A percentile compares a stretch with the other conserved stretches of the same genome.
Evolutionary conservation across 257 asterid species (phyloP).

Genomic region (Solanum microdontum): DNA sequence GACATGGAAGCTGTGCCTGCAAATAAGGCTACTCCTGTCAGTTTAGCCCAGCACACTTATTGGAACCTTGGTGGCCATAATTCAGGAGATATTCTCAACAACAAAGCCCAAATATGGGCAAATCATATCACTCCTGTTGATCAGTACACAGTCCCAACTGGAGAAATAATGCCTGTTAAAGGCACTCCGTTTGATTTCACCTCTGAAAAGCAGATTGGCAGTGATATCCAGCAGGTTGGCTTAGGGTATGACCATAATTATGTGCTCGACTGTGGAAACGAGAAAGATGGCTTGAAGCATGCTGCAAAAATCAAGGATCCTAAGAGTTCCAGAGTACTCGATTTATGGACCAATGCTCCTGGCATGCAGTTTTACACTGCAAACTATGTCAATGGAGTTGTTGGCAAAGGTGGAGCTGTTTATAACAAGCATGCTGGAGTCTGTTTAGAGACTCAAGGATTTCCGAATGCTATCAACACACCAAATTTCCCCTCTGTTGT

Average conservation of each 20-base stretch:
- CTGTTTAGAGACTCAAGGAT: conserved; percentile 93
- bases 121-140: conserved; percentile 76
- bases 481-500: conserved; percentile 67
- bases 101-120: conserved; percentile 64
- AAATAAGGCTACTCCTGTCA: conserved; percentile 78
- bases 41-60: conserved; percentile 89
- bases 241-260: conserved; percentile 91
- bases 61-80: conserved; percentile 89
- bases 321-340: conserved; percentile 60
- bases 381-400: conserved; percentile 60
- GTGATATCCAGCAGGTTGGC: conserved; percentile 65
- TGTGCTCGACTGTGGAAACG: conserved; percentile 66
- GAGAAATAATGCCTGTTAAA: conserved; percentile 67
- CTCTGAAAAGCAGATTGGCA: conserved; percentile 50
- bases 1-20: conserved; percentile 88
- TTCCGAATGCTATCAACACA: conserved; percentile 81
- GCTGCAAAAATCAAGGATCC: conserved; percentile 82
- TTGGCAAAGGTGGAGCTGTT: conserved; percentile 72
- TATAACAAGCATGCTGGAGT: conserved; percentile 68
- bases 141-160: conserved; percentile 65
- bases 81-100: conserved; percentile 62
- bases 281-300: conserved; percentile 58
- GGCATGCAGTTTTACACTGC: conserved; percentile 98
- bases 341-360: conserved; percentile 87
- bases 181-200: conserved; percentile 90